phyloP scores from a whole-genome alignment of 306 rosid genomes.

The Fragaria ananassa region DNA sequence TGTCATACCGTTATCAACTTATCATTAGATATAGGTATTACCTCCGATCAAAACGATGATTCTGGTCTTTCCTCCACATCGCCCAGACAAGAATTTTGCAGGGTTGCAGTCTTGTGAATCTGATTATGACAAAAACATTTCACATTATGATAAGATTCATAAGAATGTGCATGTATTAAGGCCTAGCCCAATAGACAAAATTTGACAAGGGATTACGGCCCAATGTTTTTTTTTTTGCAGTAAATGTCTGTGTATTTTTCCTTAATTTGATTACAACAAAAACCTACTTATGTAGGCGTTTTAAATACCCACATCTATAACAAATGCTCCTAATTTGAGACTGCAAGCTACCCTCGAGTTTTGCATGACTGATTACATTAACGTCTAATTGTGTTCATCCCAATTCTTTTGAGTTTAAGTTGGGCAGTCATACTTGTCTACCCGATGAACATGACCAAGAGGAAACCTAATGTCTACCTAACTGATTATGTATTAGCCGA shows the following conservation, averaged over 20 bases:
- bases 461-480: background rate
- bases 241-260: no score
- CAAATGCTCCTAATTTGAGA: background rate
- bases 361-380: background rate
- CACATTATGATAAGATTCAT: background rate
- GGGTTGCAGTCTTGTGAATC: constrained; percentile 53
- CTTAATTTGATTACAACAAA: no score
- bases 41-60: constrained; percentile 73
- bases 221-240: no score
- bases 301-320: background rate
- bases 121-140: constrained; percentile 31
- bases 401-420: background rate
- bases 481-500: background rate
- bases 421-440: background rate
- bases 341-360: background rate
- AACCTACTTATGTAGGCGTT: background rate
- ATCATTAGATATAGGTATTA: constrained; percentile 10
- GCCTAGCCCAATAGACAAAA: no score
- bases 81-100: constrained; percentile 50
- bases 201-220: no score
- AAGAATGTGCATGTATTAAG: background rate
- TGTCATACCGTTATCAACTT: background rate
- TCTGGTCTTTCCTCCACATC: constrained; percentile 67
- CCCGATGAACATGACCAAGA: background rate
- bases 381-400: background rate